Conservation (phyloP, 2,329 filamentous ascomycete genomes). For the Teratosphaeria gauchensis region DNA sequence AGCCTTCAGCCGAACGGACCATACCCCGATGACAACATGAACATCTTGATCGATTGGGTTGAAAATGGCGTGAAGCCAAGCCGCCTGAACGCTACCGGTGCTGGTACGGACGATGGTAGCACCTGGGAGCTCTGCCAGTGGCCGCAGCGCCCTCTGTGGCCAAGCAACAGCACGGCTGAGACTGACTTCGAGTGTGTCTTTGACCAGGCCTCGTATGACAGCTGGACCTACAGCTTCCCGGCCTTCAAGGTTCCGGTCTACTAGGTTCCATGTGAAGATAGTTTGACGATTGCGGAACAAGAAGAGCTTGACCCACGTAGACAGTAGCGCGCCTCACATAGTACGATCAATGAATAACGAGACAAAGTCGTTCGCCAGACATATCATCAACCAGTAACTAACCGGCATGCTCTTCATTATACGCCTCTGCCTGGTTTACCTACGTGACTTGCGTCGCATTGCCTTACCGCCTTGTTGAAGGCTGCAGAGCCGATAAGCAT, state of each 20-base stretch:
- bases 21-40: neutral
- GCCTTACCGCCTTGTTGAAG: too few relatives aligned
- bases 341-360: neutral
- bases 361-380: neutral
- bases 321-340: neutral
- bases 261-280: neutral
- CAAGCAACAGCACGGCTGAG: neutral
- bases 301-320: neutral
- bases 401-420: too few relatives aligned
- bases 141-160: neutral
- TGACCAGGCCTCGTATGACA: neutral
- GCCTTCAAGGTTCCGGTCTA: neutral
- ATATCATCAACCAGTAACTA: neutral
- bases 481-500: too few relatives aligned
- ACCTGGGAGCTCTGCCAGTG: neutral
- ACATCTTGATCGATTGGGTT: neutral
- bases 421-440: too few relatives aligned
- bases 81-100: neutral
- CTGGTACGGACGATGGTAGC: neutral
- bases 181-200: slow-evolving; percentile 14
- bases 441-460: too few relatives aligned
- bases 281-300: neutral
- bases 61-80: neutral
- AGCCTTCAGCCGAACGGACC: neutral
- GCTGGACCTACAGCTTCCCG: neutral